A percentile compares a stretch with the other conserved stretches of the same genome.
These are phyloP conservation scores for Carpinus viminea DNA, from an alignment of 306 rosid species.

Conservation along the genomic window DNA sequence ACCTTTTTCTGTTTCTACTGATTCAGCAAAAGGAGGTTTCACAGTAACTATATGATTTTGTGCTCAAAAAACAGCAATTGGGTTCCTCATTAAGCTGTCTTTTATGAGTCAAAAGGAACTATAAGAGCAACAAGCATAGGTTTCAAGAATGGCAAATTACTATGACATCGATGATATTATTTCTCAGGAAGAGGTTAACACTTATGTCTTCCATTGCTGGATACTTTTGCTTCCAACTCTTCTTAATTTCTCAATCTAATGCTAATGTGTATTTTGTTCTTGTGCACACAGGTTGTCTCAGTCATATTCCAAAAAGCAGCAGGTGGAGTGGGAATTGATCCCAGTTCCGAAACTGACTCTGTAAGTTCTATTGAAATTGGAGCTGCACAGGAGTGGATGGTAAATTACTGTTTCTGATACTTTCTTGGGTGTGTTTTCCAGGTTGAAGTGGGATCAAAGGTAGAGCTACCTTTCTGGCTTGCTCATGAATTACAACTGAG, in stretches of 20 bases:
- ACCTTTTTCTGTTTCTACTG: slow-evolving; percentile 9
- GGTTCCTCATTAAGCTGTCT: slow-evolving; percentile 19
- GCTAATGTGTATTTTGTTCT: slow-evolving; percentile 17
- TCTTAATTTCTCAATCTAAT: slow-evolving; percentile 23
- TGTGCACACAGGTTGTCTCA: slow-evolving; percentile 53
- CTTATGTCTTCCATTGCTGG: background rate
- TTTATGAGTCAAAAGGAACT: slow-evolving; percentile 33
- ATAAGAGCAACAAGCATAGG: slow-evolving; percentile 22
- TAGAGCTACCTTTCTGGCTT: slow-evolving; percentile 95
- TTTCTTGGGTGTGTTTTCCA: slow-evolving; percentile 44
- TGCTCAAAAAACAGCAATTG: slow-evolving; percentile 6
- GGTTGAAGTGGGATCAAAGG: slow-evolving; percentile 92
- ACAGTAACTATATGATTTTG: slow-evolving; percentile 10
- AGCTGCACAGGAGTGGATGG: slow-evolving; percentile 12
- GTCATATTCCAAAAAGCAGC: slow-evolving; percentile 75
- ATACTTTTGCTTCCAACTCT: background rate
- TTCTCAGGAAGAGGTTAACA: slow-evolving; percentile 74
- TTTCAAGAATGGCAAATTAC: slow-evolving; percentile 60
- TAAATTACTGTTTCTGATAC: slow-evolving; percentile 31
- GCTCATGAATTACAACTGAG: slow-evolving; percentile 74
- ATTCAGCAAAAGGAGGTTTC: background rate
- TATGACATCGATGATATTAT: slow-evolving; percentile 82
- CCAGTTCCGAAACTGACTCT: slow-evolving; percentile 67
- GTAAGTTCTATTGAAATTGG: slow-evolving; percentile 48
- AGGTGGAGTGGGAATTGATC: slow-evolving; percentile 87